phyloP scores from a whole-genome alignment of 257 asterid genomes.

The Penstemon davidsonii region DNA sequence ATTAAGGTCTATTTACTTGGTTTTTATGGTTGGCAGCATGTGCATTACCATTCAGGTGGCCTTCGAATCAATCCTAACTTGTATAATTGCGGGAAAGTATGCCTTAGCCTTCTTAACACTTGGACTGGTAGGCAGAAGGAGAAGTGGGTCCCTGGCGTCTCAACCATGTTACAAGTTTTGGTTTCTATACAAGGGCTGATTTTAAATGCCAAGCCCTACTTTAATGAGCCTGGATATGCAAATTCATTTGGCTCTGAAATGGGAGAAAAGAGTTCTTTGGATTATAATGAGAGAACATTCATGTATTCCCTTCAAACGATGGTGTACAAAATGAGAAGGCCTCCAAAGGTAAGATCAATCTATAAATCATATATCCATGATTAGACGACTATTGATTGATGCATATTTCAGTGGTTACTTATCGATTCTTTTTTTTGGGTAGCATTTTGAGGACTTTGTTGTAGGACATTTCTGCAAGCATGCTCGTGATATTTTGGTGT shows the following conservation, averaged over 20 bases:
- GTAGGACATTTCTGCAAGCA: constrained; percentile 63
- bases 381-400: background rate
- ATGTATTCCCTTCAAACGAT: constrained; percentile 71
- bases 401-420: background rate
- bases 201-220: constrained; percentile 85
- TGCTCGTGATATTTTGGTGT: constrained; percentile 61
- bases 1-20: constrained; percentile 17
- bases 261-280: constrained; percentile 59
- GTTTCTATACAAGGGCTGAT: constrained; percentile 96
- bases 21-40: constrained; percentile 52
- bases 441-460: constrained; percentile 85
- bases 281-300: constrained; percentile 68
- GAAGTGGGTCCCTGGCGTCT: constrained; percentile 73
- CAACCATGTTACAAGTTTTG: constrained; percentile 88
- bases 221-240: constrained; percentile 91
- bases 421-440: constrained; percentile 25
- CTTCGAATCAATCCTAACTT: constrained; percentile 89
- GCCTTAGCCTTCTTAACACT: constrained; percentile 92
- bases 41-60: constrained; percentile 87
- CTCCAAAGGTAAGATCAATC: constrained; percentile 70
- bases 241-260: constrained; percentile 35
- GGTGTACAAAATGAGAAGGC: constrained; percentile 72
- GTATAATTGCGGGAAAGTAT: constrained; percentile 82
- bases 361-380: too few species aligned
- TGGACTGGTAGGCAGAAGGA: constrained; percentile 78